Evolutionary conservation across 2,329 filamentous ascomycete species (phyloP), one percentile per base, ranked within the genome.

Genomic region (Proliferodiscus dingleyae): DNA sequence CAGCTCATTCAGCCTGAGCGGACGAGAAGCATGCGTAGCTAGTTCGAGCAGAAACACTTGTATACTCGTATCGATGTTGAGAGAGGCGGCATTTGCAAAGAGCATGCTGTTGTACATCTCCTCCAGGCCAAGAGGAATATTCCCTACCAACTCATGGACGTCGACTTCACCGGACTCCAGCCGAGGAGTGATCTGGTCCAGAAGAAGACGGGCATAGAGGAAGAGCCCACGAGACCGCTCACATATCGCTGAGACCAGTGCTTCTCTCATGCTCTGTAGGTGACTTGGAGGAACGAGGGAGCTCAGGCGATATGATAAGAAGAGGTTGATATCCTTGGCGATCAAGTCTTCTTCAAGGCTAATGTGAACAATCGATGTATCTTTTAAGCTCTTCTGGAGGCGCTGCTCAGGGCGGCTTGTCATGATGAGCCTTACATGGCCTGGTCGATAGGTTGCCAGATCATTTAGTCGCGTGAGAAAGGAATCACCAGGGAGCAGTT

Each of bases 1-100:
- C 15, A 74, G 53, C 53, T 75, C 70, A 1, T 70, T 57, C 9
- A 73, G 50, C 3, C 70, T 61, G 13, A 73, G 24, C 24, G 24
- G 24, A 26, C 24, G 24, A 26, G 24, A 26, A 11, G 24, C 24
- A 11, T 26, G 24, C 6, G 24, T 26, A 11, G 11, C 11, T 6
- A 6, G 11, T 6, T 6, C 6, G 6, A 26, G 24, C 24, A 26
- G 11, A 11, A 26, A 6, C 24, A 11, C 6, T 11, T 26, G 24
- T 6, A 26, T 26, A 26, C 69, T 5, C 67, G 42, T 0, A n/a
- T n/a, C n/a, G n/a, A n/a, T n/a, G n/a, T n/a, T n/a, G n/a, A n/a
- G n/a, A n/a, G n/a, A n/a, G n/a, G n/a, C n/a, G n/a, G n/a, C 56
- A 43, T 71, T 65, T 32, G 71, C 64, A 1, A 46, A 47, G 1